Evolutionary conservation across 2,329 filamentous ascomycete species (phyloP).

Genomic region (Fonsecaea monophora): DNA sequence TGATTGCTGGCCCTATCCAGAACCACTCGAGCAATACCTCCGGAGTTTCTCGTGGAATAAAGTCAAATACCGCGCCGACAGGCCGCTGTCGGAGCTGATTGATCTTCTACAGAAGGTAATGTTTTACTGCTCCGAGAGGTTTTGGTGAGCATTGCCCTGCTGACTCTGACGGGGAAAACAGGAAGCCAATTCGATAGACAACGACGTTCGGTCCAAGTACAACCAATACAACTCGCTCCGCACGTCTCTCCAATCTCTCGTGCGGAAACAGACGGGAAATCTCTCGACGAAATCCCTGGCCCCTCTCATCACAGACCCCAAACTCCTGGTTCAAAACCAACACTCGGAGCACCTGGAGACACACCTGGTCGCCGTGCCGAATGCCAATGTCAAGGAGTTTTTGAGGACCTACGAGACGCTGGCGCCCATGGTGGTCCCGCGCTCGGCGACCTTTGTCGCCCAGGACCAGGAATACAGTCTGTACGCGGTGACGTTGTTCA

Average conservation of each 20-base stretch:
- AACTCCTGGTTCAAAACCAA: constrained; percentile 70
- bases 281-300: constrained; percentile 88
- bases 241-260: constrained; percentile 77
- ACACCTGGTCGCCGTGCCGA: constrained; percentile 88
- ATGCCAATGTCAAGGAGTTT: constrained; percentile 82
- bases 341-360: constrained; percentile 96
- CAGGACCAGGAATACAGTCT: constrained; percentile 89
- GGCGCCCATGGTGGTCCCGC: constrained; percentile 88
- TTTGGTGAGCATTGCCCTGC: not conserved
- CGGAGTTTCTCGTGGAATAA: constrained; percentile 94
- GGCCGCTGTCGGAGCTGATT: constrained; percentile 84
- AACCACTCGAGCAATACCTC: constrained; percentile 94
- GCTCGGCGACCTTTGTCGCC: constrained; percentile 79
- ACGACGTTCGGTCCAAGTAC: constrained; percentile 93
- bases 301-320: constrained; percentile 77
- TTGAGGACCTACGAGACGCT: constrained; percentile 87
- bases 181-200: constrained; percentile 92
- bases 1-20: constrained; percentile 55
- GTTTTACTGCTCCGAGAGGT: not conserved
- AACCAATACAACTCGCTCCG: constrained; percentile 93
- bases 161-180: constrained; percentile 46
- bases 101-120: constrained; percentile 83
- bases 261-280: constrained; percentile 92
- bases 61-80: constrained; percentile 94
- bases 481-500: constrained; percentile 89